Evolutionary conservation across 2,329 filamentous ascomycete genomes (phyloP).

Genomic region (Drechslera avenae): DNA sequence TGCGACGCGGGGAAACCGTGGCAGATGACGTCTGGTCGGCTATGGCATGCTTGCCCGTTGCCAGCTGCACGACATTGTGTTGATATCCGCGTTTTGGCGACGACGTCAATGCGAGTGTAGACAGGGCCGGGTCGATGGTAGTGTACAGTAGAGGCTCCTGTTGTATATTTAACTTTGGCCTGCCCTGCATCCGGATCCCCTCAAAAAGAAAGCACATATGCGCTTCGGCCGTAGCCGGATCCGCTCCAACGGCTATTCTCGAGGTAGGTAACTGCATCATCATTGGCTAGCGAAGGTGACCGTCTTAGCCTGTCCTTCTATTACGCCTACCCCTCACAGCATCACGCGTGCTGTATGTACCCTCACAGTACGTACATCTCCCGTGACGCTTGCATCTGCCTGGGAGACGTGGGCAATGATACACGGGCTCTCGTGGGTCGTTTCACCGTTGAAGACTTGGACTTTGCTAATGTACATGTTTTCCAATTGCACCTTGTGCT

Average conservation of each 20-base stretch:
- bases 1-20: conserved; percentile 18
- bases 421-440: conserved; percentile 12
- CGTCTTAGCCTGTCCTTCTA: background rate
- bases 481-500: conserved; percentile 25
- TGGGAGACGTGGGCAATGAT: conserved; percentile 21
- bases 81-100: background rate
- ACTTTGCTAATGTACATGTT: conserved; percentile 25
- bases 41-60: background rate
- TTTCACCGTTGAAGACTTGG: conserved; percentile 20
- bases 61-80: background rate
- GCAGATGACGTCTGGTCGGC: conserved; percentile 15
- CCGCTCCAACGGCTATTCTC: background rate
- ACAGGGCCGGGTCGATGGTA: background rate
- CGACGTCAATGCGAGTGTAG: background rate
- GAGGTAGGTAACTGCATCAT: background rate
- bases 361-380: background rate
- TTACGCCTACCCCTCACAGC: background rate
- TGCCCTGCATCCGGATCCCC: conserved; percentile 10
- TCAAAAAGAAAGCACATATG: background rate
- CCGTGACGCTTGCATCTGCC: background rate
- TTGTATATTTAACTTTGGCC: conserved; percentile 1
- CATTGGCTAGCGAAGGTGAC: background rate
- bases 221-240: conserved; percentile 5
- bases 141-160: background rate
- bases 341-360: conserved; percentile 8